phyloP scores from a whole-genome alignment of 192 early-diverging fungal genomes.

The Entophlyctis luteolus region DNA sequence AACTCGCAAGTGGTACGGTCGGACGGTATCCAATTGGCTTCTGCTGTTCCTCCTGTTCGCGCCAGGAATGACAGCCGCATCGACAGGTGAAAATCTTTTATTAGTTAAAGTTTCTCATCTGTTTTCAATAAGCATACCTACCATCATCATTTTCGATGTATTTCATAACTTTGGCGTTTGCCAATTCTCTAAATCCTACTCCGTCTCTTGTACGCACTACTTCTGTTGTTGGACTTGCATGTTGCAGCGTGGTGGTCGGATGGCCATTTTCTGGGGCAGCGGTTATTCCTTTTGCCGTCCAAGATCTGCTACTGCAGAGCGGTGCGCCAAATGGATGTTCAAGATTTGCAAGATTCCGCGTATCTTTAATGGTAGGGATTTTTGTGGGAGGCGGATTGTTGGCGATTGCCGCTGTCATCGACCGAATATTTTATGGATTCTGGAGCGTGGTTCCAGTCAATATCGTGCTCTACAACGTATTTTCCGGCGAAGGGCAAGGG shows the following conservation, averaged over 20 bases:
- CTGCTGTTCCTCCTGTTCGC: constrained; percentile 59
- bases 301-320: constrained; percentile 56
- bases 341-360: neutral
- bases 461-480: constrained; percentile 89
- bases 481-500: constrained; percentile 60
- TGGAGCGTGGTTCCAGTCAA: constrained; percentile 74
- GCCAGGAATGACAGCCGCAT: constrained; percentile 85
- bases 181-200: constrained; percentile 53
- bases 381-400: constrained; percentile 18
- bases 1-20: constrained; percentile 57
- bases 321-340: constrained; percentile 12
- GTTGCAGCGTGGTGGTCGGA: constrained; percentile 62
- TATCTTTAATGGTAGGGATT: neutral
- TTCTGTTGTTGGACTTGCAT: constrained; percentile 58
- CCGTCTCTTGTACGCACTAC: constrained; percentile 54
- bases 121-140: constrained; percentile 57
- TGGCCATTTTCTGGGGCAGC: constrained; percentile 83
- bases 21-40: constrained; percentile 65
- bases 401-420: constrained; percentile 64
- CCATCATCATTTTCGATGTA: constrained; percentile 95
- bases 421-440: constrained; percentile 73
- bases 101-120: neutral
- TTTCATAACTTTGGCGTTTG: constrained; percentile 69
- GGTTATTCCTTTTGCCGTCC: constrained; percentile 72
- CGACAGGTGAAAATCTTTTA: constrained; percentile 52